Evolutionary conservation across 1,284 basidiomycete species (phyloP).

Genomic region (Apiotrichum gamsii): DNA sequence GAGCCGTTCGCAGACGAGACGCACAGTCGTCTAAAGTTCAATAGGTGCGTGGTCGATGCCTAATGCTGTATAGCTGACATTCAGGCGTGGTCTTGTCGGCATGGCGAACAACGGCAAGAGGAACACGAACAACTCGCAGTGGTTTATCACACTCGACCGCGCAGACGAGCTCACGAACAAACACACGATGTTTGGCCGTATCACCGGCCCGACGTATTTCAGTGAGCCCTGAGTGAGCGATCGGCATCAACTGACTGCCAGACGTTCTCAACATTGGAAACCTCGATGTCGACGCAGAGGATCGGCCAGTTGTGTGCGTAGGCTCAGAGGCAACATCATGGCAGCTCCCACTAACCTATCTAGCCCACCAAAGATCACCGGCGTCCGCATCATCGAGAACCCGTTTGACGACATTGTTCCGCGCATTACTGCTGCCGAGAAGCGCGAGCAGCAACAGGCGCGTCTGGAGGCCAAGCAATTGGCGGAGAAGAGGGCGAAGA

Average conservation of each 20-base stretch:
- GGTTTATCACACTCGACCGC: constrained; percentile 83
- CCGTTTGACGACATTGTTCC: constrained; percentile 92
- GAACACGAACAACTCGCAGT: constrained; percentile 80
- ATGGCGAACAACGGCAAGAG: constrained; percentile 88
- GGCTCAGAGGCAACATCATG: neutral
- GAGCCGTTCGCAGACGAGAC: constrained; percentile 89
- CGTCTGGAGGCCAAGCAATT: constrained; percentile 67
- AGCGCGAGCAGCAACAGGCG: constrained; percentile 70
- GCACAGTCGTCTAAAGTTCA: constrained; percentile 68
- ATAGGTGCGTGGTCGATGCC: constrained; percentile 23
- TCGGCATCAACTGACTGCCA: constrained; percentile 30
- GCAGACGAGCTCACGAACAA: constrained; percentile 84
- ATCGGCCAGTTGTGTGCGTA: constrained; percentile 75
- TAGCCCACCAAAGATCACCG: constrained; percentile 83
- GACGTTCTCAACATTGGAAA: constrained; percentile 87
- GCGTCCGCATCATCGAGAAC: constrained; percentile 77
- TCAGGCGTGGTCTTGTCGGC: constrained; percentile 78
- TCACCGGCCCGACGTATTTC: constrained; percentile 65
- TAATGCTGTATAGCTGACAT: constrained; percentile 49
- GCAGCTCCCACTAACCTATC: neutral
- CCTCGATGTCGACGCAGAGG: constrained; percentile 74
- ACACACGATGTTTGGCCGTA: constrained; percentile 73
- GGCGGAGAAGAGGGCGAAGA: constrained; percentile 63
- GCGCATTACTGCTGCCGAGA: constrained; percentile 90
- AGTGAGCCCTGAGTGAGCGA: constrained; percentile 54